Evolutionary conservation across 2,329 filamentous ascomycete species (phyloP).

Genomic region (Chrysosporium keratinophilum): DNA sequence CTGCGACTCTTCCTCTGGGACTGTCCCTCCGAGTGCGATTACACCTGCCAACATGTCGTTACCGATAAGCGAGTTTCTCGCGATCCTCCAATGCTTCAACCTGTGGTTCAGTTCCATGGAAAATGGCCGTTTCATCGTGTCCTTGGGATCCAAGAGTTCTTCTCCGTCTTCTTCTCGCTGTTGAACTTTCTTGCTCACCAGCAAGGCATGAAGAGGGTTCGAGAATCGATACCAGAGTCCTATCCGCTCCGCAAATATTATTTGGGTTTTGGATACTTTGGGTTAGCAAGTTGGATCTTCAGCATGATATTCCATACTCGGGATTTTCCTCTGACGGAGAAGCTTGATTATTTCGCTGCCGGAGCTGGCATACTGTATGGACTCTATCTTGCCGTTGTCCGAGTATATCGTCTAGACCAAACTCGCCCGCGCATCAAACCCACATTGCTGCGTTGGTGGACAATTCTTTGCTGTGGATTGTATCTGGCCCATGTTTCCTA

Average conservation of each 20-base stretch:
- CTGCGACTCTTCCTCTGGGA: conserved; percentile 84
- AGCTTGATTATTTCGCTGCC: conserved; percentile 91
- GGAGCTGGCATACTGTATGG: conserved; percentile 86
- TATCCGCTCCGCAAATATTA: conserved; percentile 78
- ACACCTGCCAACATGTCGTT: conserved; percentile 90
- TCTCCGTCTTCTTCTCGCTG: conserved; percentile 83
- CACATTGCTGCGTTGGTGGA: conserved; percentile 62
- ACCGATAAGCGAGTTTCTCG: conserved; percentile 59
- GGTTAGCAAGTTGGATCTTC: conserved; percentile 73
- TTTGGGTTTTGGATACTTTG: conserved; percentile 65
- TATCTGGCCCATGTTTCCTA: conserved; percentile 73
- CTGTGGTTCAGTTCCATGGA: conserved; percentile 85
- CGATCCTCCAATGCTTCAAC: conserved; percentile 52
- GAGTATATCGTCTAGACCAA: conserved; percentile 72
- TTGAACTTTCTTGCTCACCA: conserved; percentile 83
- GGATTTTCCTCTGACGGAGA: conserved; percentile 77
- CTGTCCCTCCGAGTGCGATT: conserved; percentile 91
- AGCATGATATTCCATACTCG: conserved; percentile 87
- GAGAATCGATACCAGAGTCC: conserved; percentile 55
- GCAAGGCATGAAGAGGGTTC: conserved; percentile 61
- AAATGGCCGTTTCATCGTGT: conserved; percentile 97
- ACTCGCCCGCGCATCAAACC: conserved; percentile 38
- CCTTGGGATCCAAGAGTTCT: conserved; percentile 87
- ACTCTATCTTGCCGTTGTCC: conserved; percentile 70
- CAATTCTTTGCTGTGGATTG: conserved; percentile 55